phyloP scores from a whole-genome alignment of 108 stramenopile species.

The Schizochytrium sp. region DNA sequence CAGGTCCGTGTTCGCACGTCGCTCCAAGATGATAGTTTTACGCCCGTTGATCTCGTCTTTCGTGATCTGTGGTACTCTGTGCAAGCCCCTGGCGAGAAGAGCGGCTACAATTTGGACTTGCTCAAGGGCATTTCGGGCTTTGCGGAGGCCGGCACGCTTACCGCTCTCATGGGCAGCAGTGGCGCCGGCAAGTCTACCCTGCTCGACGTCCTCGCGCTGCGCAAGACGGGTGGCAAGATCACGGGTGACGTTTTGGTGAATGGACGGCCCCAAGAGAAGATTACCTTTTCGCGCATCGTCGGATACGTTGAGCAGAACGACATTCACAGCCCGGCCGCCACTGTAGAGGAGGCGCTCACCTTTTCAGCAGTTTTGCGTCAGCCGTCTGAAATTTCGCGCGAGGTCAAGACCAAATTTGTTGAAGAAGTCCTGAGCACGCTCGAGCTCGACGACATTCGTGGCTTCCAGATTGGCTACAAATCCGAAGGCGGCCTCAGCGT shows the following conservation, averaged over 20 bases:
- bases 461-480: slow-evolving; percentile 57
- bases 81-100: not conserved
- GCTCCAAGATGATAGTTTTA: not conserved
- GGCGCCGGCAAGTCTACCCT: slow-evolving; percentile 59
- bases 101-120: not conserved
- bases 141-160: slow-evolving; percentile 18
- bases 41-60: not conserved
- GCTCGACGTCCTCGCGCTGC: slow-evolving; percentile 60
- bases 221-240: slow-evolving; percentile 53
- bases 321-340: slow-evolving; percentile 66
- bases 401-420: slow-evolving; percentile 53
- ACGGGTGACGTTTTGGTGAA: slow-evolving; percentile 54
- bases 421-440: slow-evolving; percentile 64
- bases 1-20: not conserved
- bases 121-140: slow-evolving; percentile 6
- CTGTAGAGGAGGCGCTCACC: slow-evolving; percentile 70
- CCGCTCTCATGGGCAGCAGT: slow-evolving; percentile 35
- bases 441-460: slow-evolving; percentile 60
- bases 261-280: slow-evolving; percentile 41
- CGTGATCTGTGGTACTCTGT: slow-evolving; percentile 13
- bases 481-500: slow-evolving; percentile 57
- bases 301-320: slow-evolving; percentile 88
- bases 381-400: not conserved
- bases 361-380: slow-evolving; percentile 72
- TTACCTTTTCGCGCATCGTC: slow-evolving; percentile 24